Evolutionary conservation across 306 rosid species (phyloP), one percentile per base, ranked within the genome.

Genomic region (Vicia sativa): DNA sequence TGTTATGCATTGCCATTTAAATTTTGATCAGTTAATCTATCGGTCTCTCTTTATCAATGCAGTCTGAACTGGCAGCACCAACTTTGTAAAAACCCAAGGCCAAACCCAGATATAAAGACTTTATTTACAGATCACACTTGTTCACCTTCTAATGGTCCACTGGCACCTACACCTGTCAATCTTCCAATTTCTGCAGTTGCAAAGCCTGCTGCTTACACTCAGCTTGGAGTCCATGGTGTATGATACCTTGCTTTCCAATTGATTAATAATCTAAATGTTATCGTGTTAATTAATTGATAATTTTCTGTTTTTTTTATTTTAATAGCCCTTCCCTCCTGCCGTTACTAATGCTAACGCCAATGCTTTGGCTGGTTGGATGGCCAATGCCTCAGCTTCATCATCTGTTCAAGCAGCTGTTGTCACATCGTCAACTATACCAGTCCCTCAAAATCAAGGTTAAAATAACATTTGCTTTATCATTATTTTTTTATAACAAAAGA

Each of bases 51-150:
- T 23, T 68, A 57, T 78, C 67, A 56, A 16, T 80, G 87, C 87
- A 91, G 97, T 77, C 81, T 91, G 84, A 91, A 91, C 73, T 91
- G 96, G 97, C 97, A 91, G 86, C 97, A 91, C 68, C 95, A 87
- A 67, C 83, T 87, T 64, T 91, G 97, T 81, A 87, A 89, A 75
- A 80, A 79, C 54, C 96, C 95, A 18, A 83, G 86, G 75, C 71
- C 84, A 62, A 82, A 83, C 56, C 97, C 96, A 34, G 97, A 87
- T 59, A 87, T 89, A 68, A 85, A 82, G 79, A 87, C 97, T 67
- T 79, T 91, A 80, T 91, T 89, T 80, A 74, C 75, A 35, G 97
- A 91, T 71, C 97, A 91, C 61, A 48, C 88, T 6, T 91, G 97
- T 78, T 18, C 87, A 49, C 86, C 85, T 74, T 43, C 86, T 12